Conservation (phyloP, 352 stramenopile genomes). For the Blastocystis sp. region DNA sequence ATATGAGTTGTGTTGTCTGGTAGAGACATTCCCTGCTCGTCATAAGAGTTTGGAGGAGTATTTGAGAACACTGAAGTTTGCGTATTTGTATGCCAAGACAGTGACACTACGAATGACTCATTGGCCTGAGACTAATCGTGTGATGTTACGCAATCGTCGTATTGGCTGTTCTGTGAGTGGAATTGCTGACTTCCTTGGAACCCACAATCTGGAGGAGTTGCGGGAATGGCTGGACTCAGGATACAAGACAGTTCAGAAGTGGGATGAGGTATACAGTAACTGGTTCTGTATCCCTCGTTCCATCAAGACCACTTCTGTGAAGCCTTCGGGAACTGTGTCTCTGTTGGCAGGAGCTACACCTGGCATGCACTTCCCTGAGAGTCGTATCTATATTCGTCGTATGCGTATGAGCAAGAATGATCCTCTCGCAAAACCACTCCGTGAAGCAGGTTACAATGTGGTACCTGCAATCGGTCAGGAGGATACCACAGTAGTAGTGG, state of each 20-base stretch:
- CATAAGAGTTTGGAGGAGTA: slow-evolving; percentile 79
- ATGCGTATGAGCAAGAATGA: slow-evolving; percentile 77
- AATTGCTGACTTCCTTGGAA: slow-evolving; percentile 80
- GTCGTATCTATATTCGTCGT: slow-evolving; percentile 81
- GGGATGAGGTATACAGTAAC: slow-evolving; percentile 71
- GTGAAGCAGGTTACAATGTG: slow-evolving; percentile 73
- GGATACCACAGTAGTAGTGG: slow-evolving; percentile 82
- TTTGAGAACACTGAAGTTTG: slow-evolving; percentile 76
- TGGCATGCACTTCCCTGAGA: slow-evolving; percentile 85
- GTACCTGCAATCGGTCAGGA: slow-evolving; percentile 70
- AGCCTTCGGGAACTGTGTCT: slow-evolving; percentile 78
- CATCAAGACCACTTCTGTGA: slow-evolving; percentile 86
- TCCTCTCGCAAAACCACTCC: slow-evolving; percentile 73
- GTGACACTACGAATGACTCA: slow-evolving; percentile 81
- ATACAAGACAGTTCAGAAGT: slow-evolving; percentile 74
- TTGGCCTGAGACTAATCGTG: slow-evolving; percentile 80
- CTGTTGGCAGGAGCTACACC: slow-evolving; percentile 81
- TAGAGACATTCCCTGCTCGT: slow-evolving; percentile 82
- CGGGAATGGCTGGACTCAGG: slow-evolving; percentile 78
- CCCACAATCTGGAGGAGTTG: slow-evolving; percentile 74
- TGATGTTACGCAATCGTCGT: slow-evolving; percentile 82
- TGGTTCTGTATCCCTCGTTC: slow-evolving; percentile 75
- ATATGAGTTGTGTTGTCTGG: slow-evolving; percentile 86
- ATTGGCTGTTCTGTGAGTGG: slow-evolving; percentile 84
- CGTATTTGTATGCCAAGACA: slow-evolving; percentile 84